These are phyloP conservation scores for Torrubiella hemipterigena DNA, from an alignment of 2,329 filamentous ascomycete species.

Conservation along the genomic window DNA sequence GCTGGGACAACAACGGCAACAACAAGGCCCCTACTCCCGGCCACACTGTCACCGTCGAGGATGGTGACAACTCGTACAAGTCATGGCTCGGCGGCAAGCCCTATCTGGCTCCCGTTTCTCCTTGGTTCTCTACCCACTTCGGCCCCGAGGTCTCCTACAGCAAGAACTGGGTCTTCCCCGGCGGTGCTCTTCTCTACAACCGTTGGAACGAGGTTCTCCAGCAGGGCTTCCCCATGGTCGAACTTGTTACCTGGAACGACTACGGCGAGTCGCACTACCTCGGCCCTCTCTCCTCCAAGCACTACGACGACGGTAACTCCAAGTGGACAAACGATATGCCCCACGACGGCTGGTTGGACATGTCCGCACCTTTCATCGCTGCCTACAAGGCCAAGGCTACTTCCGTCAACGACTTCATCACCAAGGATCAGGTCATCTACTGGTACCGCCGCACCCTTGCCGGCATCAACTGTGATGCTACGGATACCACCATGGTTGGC, in stretches of 20 bases:
- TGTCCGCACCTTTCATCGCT: slow-evolving; percentile 39
- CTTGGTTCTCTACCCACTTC: slow-evolving; percentile 38
- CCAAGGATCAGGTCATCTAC: slow-evolving; percentile 37
- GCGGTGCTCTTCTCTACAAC: slow-evolving; percentile 45
- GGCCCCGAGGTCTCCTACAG: slow-evolving; percentile 29
- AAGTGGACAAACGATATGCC: slow-evolving; percentile 40
- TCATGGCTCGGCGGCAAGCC: slow-evolving; percentile 25
- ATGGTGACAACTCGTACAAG: slow-evolving; percentile 21
- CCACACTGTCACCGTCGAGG: slow-evolving; percentile 25
- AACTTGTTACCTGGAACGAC: slow-evolving; percentile 34
- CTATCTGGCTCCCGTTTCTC: slow-evolving; percentile 33
- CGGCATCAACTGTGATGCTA: slow-evolving; percentile 33
- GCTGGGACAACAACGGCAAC: slow-evolving; percentile 30
- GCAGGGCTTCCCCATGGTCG: slow-evolving; percentile 33
- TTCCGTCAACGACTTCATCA: slow-evolving; percentile 27
- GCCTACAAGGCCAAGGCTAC: slow-evolving; percentile 36
- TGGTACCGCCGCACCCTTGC: slow-evolving; percentile 42
- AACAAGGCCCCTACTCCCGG: slow-evolving; percentile 35
- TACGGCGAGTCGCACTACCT: slow-evolving; percentile 45
- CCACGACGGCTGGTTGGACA: slow-evolving; percentile 39
- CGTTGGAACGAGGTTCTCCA: slow-evolving; percentile 39
- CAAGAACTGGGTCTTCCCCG: slow-evolving; percentile 47
- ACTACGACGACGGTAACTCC: slow-evolving; percentile 28
- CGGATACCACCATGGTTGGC: slow-evolving; percentile 34
- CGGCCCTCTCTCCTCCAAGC: slow-evolving; percentile 31